These are phyloP conservation scores for Rubia balearica DNA, from an alignment of 305 asterid species.

Conservation along the genomic window DNA sequence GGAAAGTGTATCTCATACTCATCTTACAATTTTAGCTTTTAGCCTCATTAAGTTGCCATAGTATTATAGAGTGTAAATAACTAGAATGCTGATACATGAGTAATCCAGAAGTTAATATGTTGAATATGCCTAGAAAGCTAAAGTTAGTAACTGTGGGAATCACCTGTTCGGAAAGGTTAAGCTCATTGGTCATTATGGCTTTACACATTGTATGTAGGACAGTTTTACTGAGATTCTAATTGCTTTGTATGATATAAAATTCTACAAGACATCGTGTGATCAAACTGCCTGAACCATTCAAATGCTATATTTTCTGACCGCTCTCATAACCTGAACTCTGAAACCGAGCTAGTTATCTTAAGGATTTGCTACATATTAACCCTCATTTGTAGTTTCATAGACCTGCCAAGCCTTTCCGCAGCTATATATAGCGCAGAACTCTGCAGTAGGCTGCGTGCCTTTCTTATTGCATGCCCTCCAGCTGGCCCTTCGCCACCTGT, in stretches of 20 bases:
- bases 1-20: not conserved
- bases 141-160: not conserved
- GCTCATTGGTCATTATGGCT: slow-evolving; percentile 6
- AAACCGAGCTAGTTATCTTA: not conserved
- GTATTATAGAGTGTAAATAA: not conserved
- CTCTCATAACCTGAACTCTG: not conserved
- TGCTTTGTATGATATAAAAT: not conserved
- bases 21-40: not conserved
- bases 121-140: not conserved
- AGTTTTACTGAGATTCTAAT: not conserved
- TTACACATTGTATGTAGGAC: not conserved
- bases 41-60: not conserved
- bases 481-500: slow-evolving; percentile 46
- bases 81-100: not conserved
- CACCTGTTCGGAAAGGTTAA: not conserved
- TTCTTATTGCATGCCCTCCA: slow-evolving; percentile 53
- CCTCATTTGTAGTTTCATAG: slow-evolving; percentile 34
- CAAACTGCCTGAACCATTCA: not conserved
- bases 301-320: not conserved
- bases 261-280: not conserved
- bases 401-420: slow-evolving; percentile 44
- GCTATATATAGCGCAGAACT: slow-evolving; percentile 50
- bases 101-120: slow-evolving; percentile 1
- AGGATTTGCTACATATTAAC: slow-evolving; percentile 4
- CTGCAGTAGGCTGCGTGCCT: slow-evolving; percentile 42